A percentile compares a stretch with the other conserved stretches of the same genome.
These are phyloP conservation scores for Phaseolus lunatus DNA, from an alignment of 306 rosid genomes.

Conservation along the genomic window DNA sequence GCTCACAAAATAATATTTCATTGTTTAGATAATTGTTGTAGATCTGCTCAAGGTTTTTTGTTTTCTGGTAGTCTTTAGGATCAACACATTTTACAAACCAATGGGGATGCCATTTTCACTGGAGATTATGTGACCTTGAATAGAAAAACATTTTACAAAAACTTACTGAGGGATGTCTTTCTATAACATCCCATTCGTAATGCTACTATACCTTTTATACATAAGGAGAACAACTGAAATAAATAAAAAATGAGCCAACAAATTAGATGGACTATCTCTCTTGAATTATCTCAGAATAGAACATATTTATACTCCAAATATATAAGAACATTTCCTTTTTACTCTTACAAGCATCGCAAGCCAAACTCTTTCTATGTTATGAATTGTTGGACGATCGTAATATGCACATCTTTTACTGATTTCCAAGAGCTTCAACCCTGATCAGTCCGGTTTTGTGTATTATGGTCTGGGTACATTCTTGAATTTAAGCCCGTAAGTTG, in stretches of 20 bases:
- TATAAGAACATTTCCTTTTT: neutral
- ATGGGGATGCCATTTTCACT: neutral
- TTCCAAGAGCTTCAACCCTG: neutral
- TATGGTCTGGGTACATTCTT: neutral
- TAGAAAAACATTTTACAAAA: neutral
- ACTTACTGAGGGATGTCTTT: neutral
- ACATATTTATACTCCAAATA: neutral
- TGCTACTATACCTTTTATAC: neutral
- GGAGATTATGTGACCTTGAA: conserved; percentile 14
- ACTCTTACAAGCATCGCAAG: neutral
- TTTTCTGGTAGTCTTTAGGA: neutral
- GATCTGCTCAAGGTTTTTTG: conserved; percentile 15
- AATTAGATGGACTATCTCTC: neutral
- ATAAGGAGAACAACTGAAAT: neutral
- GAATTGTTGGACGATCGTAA: neutral
- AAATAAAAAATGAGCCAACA: neutral
- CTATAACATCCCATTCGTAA: neutral
- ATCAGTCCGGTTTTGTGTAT: neutral
- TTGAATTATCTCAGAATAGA: neutral
- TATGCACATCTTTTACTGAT: neutral
- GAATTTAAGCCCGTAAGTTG: neutral
- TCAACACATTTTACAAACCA: neutral
- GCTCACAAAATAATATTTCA: conserved; percentile 7
- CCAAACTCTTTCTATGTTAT: neutral
- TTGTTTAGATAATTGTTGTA: neutral